These are phyloP conservation scores for Globisporangium alternatum DNA, from an alignment of 352 stramenopile genomes.

Conservation along the genomic window DNA sequence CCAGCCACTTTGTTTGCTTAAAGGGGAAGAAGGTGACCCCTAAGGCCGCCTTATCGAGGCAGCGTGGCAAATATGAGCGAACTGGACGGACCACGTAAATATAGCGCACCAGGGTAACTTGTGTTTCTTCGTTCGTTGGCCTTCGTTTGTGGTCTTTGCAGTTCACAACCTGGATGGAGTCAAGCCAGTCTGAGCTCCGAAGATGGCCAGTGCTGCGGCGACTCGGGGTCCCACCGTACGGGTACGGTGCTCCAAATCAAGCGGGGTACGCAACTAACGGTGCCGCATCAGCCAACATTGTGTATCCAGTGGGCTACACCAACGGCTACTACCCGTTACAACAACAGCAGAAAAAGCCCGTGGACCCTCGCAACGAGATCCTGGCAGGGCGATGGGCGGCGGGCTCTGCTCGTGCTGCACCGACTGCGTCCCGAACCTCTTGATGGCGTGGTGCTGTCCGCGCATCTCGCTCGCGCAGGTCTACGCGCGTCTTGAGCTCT, in stretches of 20 bases:
- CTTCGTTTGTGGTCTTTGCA: no score
- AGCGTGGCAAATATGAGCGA: neutral
- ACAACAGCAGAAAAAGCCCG: neutral
- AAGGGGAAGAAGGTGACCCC: neutral
- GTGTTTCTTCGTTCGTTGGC: no score
- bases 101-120: neutral
- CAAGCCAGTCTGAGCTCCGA: no score
- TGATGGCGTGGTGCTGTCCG: constrained; percentile 24
- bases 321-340: neutral
- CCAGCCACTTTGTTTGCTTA: neutral
- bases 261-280: neutral
- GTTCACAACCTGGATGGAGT: no score
- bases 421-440: constrained; percentile 27
- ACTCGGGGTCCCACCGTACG: neutral
- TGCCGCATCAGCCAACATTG: neutral
- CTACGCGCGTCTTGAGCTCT: constrained; percentile 4
- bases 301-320: neutral
- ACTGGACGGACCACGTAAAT: neutral
- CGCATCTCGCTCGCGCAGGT: constrained; percentile 30
- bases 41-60: neutral
- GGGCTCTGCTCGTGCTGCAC: constrained; percentile 26
- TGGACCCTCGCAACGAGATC: neutral
- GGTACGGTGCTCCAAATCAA: neutral
- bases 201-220: no score
- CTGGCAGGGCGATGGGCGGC: no score